These are phyloP conservation scores for Boletellus ananas DNA, from an alignment of 768 basidiomycete species.

Conservation along the genomic window DNA sequence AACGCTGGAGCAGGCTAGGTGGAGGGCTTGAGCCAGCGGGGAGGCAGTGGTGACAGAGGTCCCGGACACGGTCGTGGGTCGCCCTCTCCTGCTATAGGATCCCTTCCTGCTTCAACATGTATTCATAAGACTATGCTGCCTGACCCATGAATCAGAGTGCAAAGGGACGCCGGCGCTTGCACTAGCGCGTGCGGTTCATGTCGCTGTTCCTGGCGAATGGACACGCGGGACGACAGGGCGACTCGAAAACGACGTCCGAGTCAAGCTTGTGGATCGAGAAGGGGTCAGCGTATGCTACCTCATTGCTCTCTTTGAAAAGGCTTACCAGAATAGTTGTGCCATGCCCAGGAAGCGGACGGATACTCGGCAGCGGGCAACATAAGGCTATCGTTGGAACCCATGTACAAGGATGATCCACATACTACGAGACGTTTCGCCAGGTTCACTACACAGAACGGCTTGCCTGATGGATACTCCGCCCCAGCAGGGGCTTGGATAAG, in stretches of 20 bases:
- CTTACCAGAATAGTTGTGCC: conserved; percentile 32
- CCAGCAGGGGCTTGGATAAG: conserved; percentile 47
- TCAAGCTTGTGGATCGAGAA: conserved; percentile 4
- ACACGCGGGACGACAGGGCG: conserved; percentile 54
- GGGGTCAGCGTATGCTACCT: conserved; percentile 57
- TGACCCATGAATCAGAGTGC: conserved; percentile 72
- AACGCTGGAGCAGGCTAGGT: too few relatives aligned
- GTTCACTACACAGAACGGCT: background rate
- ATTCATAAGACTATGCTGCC: conserved; percentile 33
- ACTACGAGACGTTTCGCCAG: conserved; percentile 33
- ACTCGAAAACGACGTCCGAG: conserved; percentile 38
- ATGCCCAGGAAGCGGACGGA: background rate
- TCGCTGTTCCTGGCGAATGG: conserved; percentile 54
- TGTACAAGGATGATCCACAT: conserved; percentile 67
- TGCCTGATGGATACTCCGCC: conserved; percentile 69
- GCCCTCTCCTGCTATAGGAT: too few relatives aligned
- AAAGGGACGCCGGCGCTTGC: conserved; percentile 54
- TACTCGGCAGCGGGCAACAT: too few relatives aligned
- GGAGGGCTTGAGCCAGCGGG: too few relatives aligned
- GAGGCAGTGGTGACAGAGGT: too few relatives aligned
- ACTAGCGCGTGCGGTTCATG: conserved; percentile 46
- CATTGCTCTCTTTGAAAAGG: conserved; percentile 51
- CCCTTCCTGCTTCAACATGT: background rate
- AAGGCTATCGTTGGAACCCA: conserved; percentile 58
- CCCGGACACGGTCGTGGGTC: too few relatives aligned